Conservation (phyloP, 257 asterid species). For the Solanum acaule region DNA sequence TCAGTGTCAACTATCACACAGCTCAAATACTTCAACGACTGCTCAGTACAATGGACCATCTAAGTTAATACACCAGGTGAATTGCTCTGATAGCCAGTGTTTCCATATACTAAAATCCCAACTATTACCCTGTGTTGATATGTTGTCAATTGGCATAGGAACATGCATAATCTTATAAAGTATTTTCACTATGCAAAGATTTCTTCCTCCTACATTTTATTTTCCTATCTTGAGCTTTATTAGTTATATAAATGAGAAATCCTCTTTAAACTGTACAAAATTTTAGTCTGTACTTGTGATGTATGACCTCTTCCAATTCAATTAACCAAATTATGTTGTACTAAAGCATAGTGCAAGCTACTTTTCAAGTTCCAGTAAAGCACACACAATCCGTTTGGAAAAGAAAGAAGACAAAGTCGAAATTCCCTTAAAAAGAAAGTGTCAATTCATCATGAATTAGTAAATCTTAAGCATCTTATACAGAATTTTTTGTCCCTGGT, state of each 20-base stretch:
- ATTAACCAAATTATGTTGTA: background rate
- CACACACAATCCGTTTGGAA: background rate
- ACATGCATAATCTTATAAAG: background rate
- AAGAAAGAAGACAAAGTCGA: background rate
- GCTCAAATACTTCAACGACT: background rate
- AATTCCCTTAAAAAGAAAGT: background rate
- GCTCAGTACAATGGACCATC: background rate
- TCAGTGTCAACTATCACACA: background rate
- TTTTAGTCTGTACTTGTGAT: background rate
- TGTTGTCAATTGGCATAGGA: background rate
- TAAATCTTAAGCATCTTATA: background rate
- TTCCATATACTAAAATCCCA: background rate
- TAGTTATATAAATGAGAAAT: background rate
- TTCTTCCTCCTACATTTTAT: background rate
- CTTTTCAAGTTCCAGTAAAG: background rate
- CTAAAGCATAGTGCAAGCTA: background rate
- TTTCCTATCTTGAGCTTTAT: background rate
- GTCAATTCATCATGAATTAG: background rate
- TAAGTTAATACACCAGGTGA: background rate
- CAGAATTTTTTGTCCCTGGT: background rate
- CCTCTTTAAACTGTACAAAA: background rate
- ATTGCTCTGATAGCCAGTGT: background rate
- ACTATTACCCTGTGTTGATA: background rate
- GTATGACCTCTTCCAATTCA: background rate
- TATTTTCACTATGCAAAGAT: background rate